A percentile compares a stretch with the other conserved stretches of the same genome.
These are phyloP conservation scores for Hypoxylon fragiforme DNA, from an alignment of 495 filamentous ascomycete species.

Conservation along the genomic window DNA sequence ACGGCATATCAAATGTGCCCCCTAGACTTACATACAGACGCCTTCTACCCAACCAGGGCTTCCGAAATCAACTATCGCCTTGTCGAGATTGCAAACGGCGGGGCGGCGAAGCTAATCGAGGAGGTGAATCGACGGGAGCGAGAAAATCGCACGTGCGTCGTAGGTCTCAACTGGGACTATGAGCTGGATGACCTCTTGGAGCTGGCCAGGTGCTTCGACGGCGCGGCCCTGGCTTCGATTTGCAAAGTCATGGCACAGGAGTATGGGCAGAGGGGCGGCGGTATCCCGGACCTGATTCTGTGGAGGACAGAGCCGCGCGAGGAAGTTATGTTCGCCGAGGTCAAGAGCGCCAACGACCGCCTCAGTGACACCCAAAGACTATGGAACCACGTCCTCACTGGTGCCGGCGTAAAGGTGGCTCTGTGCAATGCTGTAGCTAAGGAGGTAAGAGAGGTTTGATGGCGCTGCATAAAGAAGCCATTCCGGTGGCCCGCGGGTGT, in stretches of 20 bases:
- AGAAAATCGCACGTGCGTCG: conserved; percentile 74
- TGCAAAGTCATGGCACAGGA: conserved; percentile 96
- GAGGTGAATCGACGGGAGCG: conserved; percentile 66
- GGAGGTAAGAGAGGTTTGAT: conserved; percentile 54
- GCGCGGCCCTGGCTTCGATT: conserved; percentile 75
- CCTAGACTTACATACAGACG: conserved; percentile 88
- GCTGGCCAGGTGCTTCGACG: conserved; percentile 77
- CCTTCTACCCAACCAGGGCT: conserved; percentile 82
- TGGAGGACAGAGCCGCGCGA: conserved; percentile 60
- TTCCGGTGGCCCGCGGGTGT: neutral
- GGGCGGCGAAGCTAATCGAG: conserved; percentile 66
- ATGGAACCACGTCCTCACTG: conserved; percentile 91
- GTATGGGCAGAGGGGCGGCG: conserved; percentile 81
- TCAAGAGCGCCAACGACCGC: conserved; percentile 94
- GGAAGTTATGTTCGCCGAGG: conserved; percentile 74
- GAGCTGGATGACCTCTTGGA: conserved; percentile 78
- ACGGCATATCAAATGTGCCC: conserved; percentile 93
- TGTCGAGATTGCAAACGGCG: conserved; percentile 80
- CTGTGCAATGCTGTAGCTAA: conserved; percentile 84
- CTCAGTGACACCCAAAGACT: conserved; percentile 94
- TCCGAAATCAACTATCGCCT: conserved; percentile 90
- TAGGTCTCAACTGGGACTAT: conserved; percentile 91
- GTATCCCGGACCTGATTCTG: conserved; percentile 90
- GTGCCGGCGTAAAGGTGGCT: conserved; percentile 83
- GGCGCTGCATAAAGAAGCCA: conserved; percentile 2